phyloP scores from a whole-genome alignment of 2,329 filamentous ascomycete species.

The Davidsoniella eucalypti region DNA sequence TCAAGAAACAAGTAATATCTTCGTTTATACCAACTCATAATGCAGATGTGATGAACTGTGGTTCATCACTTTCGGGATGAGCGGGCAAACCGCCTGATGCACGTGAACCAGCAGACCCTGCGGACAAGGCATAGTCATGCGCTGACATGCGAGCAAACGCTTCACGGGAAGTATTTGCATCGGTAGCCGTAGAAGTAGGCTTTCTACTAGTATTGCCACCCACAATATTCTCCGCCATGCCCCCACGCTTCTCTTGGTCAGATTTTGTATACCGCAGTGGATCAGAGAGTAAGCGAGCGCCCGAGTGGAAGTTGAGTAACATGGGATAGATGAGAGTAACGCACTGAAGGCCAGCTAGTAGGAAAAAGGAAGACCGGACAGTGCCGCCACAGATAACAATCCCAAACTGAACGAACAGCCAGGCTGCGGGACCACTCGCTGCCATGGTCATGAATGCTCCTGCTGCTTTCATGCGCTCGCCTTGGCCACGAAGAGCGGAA shows the following conservation, averaged over 20 bases:
- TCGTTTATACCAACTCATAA: too few relatives aligned
- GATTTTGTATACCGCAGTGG: constrained; percentile 3
- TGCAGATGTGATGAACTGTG: too few relatives aligned
- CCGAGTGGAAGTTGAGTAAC: constrained; percentile 29
- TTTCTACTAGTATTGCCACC: neutral
- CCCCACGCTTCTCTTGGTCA: neutral
- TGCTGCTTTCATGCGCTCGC: constrained; percentile 63
- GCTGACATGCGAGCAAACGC: neutral
- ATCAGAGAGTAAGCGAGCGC: constrained; percentile 31
- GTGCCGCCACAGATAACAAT: constrained; percentile 43
- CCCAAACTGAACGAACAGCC: constrained; percentile 58
- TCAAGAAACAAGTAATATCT: too few relatives aligned
- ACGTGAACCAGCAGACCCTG: neutral
- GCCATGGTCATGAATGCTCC: constrained; percentile 64
- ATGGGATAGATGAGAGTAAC: constrained; percentile 31
- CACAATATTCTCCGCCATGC: neutral
- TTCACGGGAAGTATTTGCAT: neutral
- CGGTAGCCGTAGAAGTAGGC: neutral
- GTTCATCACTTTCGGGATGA: too few relatives aligned
- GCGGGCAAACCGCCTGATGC: too few relatives aligned
- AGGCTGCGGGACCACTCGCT: constrained; percentile 54
- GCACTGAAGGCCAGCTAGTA: constrained; percentile 39
- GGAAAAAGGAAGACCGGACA: constrained; percentile 46
- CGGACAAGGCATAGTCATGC: neutral
- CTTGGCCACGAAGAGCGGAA: constrained; percentile 63